Percentiles rank a stretch among this genome's conserved stretches.
These are phyloP conservation scores for Rosa multiflora DNA, from an alignment of 306 rosid genomes.

Conservation along the genomic window DNA sequence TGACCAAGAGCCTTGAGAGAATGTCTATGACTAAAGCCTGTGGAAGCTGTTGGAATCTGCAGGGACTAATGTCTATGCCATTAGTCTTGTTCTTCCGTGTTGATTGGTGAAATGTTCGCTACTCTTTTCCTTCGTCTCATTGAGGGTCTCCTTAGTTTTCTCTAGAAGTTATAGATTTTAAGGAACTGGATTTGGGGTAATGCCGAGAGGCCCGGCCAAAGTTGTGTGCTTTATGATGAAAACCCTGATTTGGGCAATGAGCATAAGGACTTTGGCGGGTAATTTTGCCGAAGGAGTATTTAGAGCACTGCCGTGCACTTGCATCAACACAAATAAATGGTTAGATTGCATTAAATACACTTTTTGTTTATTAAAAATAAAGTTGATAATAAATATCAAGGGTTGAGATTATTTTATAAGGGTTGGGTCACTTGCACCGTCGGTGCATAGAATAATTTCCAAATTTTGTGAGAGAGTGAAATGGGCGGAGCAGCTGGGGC, in stretches of 20 bases:
- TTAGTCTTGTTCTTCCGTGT: neutral
- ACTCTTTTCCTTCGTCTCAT: neutral
- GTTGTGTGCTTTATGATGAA: neutral
- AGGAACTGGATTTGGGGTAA: neutral
- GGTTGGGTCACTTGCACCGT: no score
- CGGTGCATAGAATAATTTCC: no score
- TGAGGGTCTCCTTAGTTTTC: neutral
- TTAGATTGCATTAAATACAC: no score
- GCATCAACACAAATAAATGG: no score
- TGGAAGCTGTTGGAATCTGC: neutral
- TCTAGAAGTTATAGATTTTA: neutral
- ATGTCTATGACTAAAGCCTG: neutral
- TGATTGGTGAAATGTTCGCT: neutral
- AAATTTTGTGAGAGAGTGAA: neutral
- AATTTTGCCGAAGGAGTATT: neutral
- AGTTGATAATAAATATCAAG: no score
- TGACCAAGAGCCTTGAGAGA: neutral
- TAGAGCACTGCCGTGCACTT: no score
- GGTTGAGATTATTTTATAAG: no score
- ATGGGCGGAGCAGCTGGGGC: neutral
- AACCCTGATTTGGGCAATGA: neutral
- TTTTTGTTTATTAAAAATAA: no score
- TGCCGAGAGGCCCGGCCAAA: no score
- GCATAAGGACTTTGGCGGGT: neutral
- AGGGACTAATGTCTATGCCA: neutral